Conservation (phyloP, 2,329 filamentous ascomycete species). For the Cladophialophora exuberans region DNA sequence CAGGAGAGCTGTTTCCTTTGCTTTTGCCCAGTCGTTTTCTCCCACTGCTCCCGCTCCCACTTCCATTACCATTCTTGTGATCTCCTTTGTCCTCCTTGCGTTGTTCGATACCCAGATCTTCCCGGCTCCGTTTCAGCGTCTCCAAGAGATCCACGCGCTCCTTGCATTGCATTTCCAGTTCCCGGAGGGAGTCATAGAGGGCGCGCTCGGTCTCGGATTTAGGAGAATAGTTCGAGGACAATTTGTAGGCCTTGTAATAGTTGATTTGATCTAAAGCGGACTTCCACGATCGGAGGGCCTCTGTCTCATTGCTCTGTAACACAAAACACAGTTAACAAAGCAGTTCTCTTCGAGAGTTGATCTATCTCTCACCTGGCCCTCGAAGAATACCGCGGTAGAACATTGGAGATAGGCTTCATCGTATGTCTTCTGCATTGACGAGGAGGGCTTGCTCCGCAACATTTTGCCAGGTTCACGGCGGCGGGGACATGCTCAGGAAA, state of each 20-base stretch:
- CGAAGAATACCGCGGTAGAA: slow-evolving; percentile 95
- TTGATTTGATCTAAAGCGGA: slow-evolving; percentile 86
- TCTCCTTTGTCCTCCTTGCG: slow-evolving; percentile 29
- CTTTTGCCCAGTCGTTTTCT: slow-evolving; percentile 29
- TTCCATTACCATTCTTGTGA: neutral
- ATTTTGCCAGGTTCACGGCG: slow-evolving; percentile 36
- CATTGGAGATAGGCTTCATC: slow-evolving; percentile 95
- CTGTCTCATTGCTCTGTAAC: slow-evolving; percentile 79
- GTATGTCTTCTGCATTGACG: slow-evolving; percentile 92
- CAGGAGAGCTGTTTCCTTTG: slow-evolving; percentile 27
- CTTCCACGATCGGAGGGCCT: slow-evolving; percentile 90
- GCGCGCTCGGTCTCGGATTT: slow-evolving; percentile 82
- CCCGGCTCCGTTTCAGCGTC: slow-evolving; percentile 70
- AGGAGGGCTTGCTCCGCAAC: slow-evolving; percentile 63
- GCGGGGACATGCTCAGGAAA: slow-evolving; percentile 22
- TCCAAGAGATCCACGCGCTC: slow-evolving; percentile 88
- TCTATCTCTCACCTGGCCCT: slow-evolving; percentile 70
- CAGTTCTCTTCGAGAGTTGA: neutral
- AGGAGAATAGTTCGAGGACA: slow-evolving; percentile 69
- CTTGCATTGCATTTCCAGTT: slow-evolving; percentile 89
- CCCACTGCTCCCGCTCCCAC: slow-evolving; percentile 15
- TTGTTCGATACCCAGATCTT: slow-evolving; percentile 38
- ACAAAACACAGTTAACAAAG: neutral
- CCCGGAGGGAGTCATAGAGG: slow-evolving; percentile 76
- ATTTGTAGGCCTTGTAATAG: slow-evolving; percentile 77